These are phyloP conservation scores for Nymphaea colorata DNA, from an alignment of 164 flowering plant genomes.

Conservation along the genomic window DNA sequence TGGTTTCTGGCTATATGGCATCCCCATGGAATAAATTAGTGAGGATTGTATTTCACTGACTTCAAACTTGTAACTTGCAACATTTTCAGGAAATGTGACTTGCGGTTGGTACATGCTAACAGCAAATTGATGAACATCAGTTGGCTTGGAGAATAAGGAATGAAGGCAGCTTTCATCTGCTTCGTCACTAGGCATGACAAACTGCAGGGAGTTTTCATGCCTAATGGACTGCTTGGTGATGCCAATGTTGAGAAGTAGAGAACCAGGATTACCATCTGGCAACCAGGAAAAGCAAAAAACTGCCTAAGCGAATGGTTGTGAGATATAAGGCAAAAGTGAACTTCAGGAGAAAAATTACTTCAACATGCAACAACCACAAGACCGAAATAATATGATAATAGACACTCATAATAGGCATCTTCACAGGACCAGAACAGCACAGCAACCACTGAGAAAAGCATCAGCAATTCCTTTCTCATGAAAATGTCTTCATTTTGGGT, in stretches of 20 bases:
- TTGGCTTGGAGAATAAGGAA: conserved; percentile 31
- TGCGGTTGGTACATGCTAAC: conserved; percentile 14
- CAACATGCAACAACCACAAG: neutral
- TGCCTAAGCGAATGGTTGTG: neutral
- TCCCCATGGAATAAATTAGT: conserved; percentile 27
- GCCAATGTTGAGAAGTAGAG: conserved; percentile 35
- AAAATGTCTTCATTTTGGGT: neutral
- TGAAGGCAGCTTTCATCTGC: conserved; percentile 20
- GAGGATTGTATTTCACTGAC: conserved; percentile 12
- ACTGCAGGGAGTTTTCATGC: conserved; percentile 39
- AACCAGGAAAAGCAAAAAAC: neutral
- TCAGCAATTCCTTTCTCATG: neutral
- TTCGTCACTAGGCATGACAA: conserved; percentile 34
- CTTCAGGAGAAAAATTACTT: neutral
- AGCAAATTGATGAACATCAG: conserved; percentile 25
- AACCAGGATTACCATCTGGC: conserved; percentile 28
- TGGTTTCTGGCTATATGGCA: conserved; percentile 21
- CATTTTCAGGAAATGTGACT: conserved; percentile 10
- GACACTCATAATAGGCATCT: neutral
- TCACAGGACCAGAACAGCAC: neutral
- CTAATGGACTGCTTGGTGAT: conserved; percentile 42
- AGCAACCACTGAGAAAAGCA: neutral
- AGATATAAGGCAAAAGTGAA: neutral
- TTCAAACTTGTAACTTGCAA: conserved; percentile 7
- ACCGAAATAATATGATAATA: neutral